Evolutionary conservation across 306 rosid genomes (phyloP).

Genomic region (barrel medic (Medicago truncatula)): MtrunA17r5.0-ANR NC_053048.1:41580001-41580500

Average conservation of each 20-base stretch:
- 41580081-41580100: slow-evolving; percentile 83
- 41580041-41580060: slow-evolving; percentile 53
- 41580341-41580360: background rate
- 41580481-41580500: background rate
- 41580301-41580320: slow-evolving; percentile 70
- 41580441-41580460: background rate
- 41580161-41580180: slow-evolving; percentile 78
- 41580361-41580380: no score
- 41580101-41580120: slow-evolving; percentile 81
- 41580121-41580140: slow-evolving; percentile 58
- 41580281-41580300: slow-evolving; percentile 73
- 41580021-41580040: slow-evolving; percentile 20
- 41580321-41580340: slow-evolving; percentile 37
- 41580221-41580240: slow-evolving; percentile 77
- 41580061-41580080: slow-evolving; percentile 90
- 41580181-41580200: slow-evolving; percentile 93
- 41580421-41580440: no score
- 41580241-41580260: slow-evolving; percentile 76
- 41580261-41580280: slow-evolving; percentile 62
- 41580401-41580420: no score
- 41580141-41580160: slow-evolving; percentile 72
- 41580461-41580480: background rate
- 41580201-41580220: slow-evolving; percentile 91
- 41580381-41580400: no score
- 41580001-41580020: no score